Conservation (phyloP, 2,329 filamentous ascomycete species). For the Xylaria sp. region DNA sequence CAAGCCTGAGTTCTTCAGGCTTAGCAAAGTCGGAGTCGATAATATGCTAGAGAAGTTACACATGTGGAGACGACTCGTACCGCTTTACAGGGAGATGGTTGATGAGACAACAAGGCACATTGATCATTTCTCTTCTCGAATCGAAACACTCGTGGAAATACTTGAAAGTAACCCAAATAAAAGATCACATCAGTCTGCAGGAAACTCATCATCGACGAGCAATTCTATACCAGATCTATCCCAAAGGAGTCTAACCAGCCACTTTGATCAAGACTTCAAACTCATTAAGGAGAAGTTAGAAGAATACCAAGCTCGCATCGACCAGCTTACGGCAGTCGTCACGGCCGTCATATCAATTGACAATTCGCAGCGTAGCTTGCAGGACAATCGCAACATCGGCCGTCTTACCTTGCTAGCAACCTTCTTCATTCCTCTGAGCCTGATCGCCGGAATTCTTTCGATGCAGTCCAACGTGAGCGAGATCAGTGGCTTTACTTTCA, state of each 20-base stretch:
- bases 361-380: slow-evolving; percentile 46
- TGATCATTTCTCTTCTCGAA: slow-evolving; percentile 31
- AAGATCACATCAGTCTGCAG: neutral
- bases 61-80: slow-evolving; percentile 45
- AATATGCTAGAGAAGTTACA: slow-evolving; percentile 44
- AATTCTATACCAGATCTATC: neutral
- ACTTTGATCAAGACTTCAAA: slow-evolving; percentile 44
- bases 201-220: neutral
- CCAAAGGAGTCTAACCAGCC: slow-evolving; percentile 17
- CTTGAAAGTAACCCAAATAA: neutral
- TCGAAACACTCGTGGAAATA: neutral
- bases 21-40: slow-evolving; percentile 38
- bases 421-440: slow-evolving; percentile 51
- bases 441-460: slow-evolving; percentile 48
- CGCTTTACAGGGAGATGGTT: slow-evolving; percentile 47
- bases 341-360: slow-evolving; percentile 49
- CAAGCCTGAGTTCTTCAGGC: slow-evolving; percentile 40
- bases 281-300: slow-evolving; percentile 45
- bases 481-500: slow-evolving; percentile 38
- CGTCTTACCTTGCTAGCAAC: slow-evolving; percentile 51
- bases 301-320: slow-evolving; percentile 50
- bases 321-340: slow-evolving; percentile 50
- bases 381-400: slow-evolving; percentile 50
- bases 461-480: slow-evolving; percentile 45
- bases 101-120: slow-evolving; percentile 39